phyloP scores from a whole-genome alignment of 202 grass and related monocot species.

The Setaria viridis region DNA sequence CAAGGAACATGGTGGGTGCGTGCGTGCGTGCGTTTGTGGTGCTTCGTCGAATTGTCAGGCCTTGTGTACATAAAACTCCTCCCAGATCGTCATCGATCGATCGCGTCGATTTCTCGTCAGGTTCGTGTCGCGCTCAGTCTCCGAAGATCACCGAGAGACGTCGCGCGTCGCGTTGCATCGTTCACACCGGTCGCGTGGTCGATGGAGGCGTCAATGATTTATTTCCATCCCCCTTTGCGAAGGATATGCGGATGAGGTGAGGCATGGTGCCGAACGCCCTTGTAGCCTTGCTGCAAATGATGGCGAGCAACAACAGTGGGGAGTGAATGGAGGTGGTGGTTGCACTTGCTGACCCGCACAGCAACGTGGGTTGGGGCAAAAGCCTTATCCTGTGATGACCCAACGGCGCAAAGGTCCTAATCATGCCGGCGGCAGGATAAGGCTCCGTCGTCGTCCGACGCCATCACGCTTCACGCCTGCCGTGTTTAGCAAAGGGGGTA shows the following conservation, averaged over 20 bases:
- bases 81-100: not conserved
- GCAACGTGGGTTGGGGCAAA: not conserved
- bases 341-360: conserved; percentile 5
- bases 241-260: not conserved
- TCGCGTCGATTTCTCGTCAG: not conserved
- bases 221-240: not conserved
- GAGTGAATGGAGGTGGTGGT: conserved; percentile 16
- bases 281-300: conserved; percentile 15
- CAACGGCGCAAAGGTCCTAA: not conserved
- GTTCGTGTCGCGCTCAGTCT: not conserved
- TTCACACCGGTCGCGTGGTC: not conserved
- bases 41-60: not conserved
- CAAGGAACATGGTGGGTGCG: not conserved
- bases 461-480: not conserved
- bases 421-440: conserved; percentile 16
- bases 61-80: conserved; percentile 22
- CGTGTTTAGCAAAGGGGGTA: conserved; percentile 4
- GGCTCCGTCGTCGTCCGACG: not conserved
- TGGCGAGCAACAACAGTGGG: conserved; percentile 14
- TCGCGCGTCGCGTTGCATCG: not conserved
- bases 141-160: not conserved
- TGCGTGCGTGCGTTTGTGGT: not conserved
- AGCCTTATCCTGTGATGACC: conserved; percentile 28
- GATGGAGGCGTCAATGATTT: conserved; percentile 37
- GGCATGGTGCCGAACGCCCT: not conserved